Conservation (phyloP, 352 stramenopile species). For the Phytophthora sansomeana region DNA sequence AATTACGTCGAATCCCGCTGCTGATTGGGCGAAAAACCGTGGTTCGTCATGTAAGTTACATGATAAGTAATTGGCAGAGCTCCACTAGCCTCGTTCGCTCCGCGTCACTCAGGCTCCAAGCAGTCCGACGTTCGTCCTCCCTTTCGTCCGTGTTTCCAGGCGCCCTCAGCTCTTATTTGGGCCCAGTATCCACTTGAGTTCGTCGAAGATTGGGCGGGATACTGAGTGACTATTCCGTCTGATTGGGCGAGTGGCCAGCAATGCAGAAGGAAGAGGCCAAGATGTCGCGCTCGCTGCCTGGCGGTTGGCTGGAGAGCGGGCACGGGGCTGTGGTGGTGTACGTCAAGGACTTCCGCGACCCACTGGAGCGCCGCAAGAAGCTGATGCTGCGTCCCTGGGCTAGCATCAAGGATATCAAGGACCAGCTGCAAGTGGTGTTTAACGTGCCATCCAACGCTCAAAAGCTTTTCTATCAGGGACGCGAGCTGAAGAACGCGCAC, state of each 20-base stretch:
- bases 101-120: neutral
- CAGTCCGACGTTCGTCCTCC: neutral
- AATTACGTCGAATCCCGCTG: neutral
- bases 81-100: too few species aligned
- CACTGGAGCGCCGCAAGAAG: slow-evolving; percentile 85
- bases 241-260: slow-evolving; percentile 1
- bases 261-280: slow-evolving; percentile 56
- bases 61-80: neutral
- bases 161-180: too few species aligned
- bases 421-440: slow-evolving; percentile 86
- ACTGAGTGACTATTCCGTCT: neutral
- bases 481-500: slow-evolving; percentile 85
- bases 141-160: neutral
- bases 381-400: slow-evolving; percentile 81
- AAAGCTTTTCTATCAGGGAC: slow-evolving; percentile 84
- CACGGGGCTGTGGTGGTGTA: slow-evolving; percentile 74
- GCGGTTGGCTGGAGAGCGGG: slow-evolving; percentile 80
- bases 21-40: neutral
- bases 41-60: neutral
- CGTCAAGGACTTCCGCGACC: slow-evolving; percentile 85
- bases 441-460: slow-evolving; percentile 82
- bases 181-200: too few species aligned
- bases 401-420: slow-evolving; percentile 87
- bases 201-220: too few species aligned
- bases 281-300: slow-evolving; percentile 77